Base-by-base conservation (phyloP, 768 basidiomycete species). In the Steccherinum ochraceum region DNA sequence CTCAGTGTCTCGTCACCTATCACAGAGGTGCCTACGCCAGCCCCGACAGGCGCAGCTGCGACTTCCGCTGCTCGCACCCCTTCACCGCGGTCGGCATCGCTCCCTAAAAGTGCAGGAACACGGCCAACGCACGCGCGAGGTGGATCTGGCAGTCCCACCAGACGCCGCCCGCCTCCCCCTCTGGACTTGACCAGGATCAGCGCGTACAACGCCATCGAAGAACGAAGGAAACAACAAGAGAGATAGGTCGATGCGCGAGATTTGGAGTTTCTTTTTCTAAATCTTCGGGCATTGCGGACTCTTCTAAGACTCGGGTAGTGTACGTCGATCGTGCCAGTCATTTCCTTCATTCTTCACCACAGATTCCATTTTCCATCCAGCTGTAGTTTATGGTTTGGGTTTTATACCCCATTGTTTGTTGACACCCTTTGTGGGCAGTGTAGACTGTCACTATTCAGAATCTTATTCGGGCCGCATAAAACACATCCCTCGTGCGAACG, bases 151-250 rank as follows among this genome's bases (percentile, higher is more conserved):
- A 43, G 41, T 19, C 41, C 41, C 10, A 43, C 41, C 7, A 7
- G 21, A 5, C 16, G 41, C 10, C 7, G 30, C 7, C 30, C 48
- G 5, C 57, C 57, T 2, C 55, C 57, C 20, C 57, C 57, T 3
- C 35, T 58, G 41, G 50, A 58, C 47, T 30, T 58, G 46, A 50
- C 52, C 12, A 26, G 19, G 21, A 58, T 58, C 43, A 58, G 54
- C 24, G 54, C 54, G 30, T 52, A 48, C 45, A 35, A 39, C 27
- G 16, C 24, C 13, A 50, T 56, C 44, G 54, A 56, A 20, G 54
- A 52, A 24, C 54, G 54, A 25, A 13, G 40, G 45, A 25, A 43
- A 18, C 41, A 43, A 18, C 41, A 43, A 19, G 30, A 7, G 30
- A 35, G 30, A 35, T 35, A 35, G 30, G 30, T 35, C 30, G 16